A percentile compares a stretch with the other conserved stretches of the same genome.
These are phyloP conservation scores for Solanum arcanum DNA, from an alignment of 257 asterid genomes.

Conservation along the genomic window DNA sequence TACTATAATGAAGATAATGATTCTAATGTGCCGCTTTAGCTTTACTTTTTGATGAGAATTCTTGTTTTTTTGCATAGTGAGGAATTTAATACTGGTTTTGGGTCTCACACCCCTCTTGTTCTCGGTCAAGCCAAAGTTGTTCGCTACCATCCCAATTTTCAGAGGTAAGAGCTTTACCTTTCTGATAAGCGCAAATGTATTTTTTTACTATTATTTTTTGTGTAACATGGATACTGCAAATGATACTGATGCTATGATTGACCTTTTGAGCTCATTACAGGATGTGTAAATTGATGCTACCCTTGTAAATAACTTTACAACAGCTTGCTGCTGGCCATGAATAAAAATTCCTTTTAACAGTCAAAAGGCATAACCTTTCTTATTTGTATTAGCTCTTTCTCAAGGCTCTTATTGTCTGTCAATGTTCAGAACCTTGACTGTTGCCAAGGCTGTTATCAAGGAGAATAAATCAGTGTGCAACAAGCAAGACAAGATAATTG, in stretches of 20 bases:
- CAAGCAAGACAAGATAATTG: conserved; percentile 56
- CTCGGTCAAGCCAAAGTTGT: conserved; percentile 82
- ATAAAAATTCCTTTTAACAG: background rate
- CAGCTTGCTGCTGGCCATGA: background rate
- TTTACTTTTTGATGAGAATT: conserved; percentile 9
- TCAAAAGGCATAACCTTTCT: conserved; percentile 4
- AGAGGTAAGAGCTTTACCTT: conserved; percentile 39
- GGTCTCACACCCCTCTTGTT: conserved; percentile 81
- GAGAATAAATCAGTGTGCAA: conserved; percentile 60
- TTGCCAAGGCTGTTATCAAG: conserved; percentile 67
- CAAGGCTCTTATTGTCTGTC: conserved; percentile 16
- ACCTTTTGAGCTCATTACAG: background rate
- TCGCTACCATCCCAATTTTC: conserved; percentile 69
- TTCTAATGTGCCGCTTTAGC: background rate
- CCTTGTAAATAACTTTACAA: background rate
- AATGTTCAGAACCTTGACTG: conserved; percentile 48
- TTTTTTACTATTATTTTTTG: background rate
- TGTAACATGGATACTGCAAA: background rate
- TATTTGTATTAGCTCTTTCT: background rate
- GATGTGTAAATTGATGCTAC: background rate
- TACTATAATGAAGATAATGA: background rate
- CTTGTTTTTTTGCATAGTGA: conserved; percentile 38
- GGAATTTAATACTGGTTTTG: conserved; percentile 85
- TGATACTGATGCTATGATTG: background rate
- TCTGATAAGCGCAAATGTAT: background rate